These are phyloP conservation scores for Fraxinus sp. DNA, from an alignment of 305 asterid species.

Conservation along the genomic window DNA sequence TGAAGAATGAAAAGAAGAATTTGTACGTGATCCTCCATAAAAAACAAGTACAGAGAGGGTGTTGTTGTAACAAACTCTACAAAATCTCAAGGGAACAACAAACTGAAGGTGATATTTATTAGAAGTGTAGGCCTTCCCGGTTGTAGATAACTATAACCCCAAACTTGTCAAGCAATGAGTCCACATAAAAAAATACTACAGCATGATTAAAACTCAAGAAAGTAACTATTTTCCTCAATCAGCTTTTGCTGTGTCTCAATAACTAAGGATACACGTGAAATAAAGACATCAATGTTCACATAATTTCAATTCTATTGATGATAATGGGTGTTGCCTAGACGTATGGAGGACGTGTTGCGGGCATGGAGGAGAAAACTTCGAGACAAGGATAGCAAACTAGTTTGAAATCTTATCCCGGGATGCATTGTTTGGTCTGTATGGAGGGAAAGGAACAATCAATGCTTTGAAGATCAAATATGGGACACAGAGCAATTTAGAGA, in stretches of 20 bases:
- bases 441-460: too few species aligned
- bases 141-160: neutral
- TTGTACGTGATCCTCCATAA: neutral
- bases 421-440: too few species aligned
- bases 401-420: too few species aligned
- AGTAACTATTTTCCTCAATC: neutral
- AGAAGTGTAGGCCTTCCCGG: neutral
- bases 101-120: neutral
- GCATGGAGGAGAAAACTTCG: too few species aligned
- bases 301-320: neutral
- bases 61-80: neutral
- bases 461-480: too few species aligned
- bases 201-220: neutral
- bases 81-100: neutral
- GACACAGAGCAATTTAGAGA: too few species aligned
- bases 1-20: neutral
- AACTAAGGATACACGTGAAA: neutral
- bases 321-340: neutral
- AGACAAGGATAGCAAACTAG: too few species aligned
- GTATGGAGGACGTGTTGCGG: too few species aligned
- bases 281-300: neutral
- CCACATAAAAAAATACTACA: neutral
- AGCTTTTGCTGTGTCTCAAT: neutral
- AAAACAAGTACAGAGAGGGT: neutral
- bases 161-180: neutral